Base-by-base conservation (phyloP, 805 yeast genomes). In the Saturnispora besseyi region DNA sequence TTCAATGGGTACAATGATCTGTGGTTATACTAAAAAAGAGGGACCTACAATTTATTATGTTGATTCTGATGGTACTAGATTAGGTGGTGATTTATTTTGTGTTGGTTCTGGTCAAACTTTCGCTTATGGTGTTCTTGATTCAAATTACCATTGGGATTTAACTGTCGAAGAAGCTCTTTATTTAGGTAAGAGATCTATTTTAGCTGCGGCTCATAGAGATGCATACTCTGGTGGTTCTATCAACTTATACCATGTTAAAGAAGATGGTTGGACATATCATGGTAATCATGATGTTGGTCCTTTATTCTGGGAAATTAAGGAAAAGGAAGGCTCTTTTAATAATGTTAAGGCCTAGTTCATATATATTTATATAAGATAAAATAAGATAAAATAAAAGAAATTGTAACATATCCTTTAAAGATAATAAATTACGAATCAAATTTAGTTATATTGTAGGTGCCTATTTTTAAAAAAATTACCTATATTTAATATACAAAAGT, bases 101-200 rank as follows among this genome's bases (percentile, higher is more conserved):
- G 99, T 93, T 31, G 99, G 99, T 44, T 91, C 98, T 1, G 99
- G 99, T 69, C 99, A 93, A 73, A 93, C 99, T 2, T 93, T 93
- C 70, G 99, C 99, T 9, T 93, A 93, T 63, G 99, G 99, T 76
- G 99, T 93, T 22, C 75, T 93, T 57, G 99, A 93, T 66, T 80
- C 96, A 32, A 90, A 87, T 60, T 87, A 88, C 70, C 78, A 76
- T 59, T 89, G 96, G 96, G 97, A 93, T 62, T 70, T 93, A 54
- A 66, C 87, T 2, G 91, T 87, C 3, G 98, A 93, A 55, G 98
- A 93, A 55, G 98, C 98, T 3, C 76, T 93, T 55, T 86, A 86
- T 61, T 75, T 93, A 57, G 99, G 99, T 58, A 90, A 90, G 70
- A 82, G 99, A 69, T 84, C 96, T 43, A 93, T 93, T 61, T 75